phyloP scores from a whole-genome alignment of 768 basidiomycete genomes.

The Kwoniella dendrophila region DNA sequence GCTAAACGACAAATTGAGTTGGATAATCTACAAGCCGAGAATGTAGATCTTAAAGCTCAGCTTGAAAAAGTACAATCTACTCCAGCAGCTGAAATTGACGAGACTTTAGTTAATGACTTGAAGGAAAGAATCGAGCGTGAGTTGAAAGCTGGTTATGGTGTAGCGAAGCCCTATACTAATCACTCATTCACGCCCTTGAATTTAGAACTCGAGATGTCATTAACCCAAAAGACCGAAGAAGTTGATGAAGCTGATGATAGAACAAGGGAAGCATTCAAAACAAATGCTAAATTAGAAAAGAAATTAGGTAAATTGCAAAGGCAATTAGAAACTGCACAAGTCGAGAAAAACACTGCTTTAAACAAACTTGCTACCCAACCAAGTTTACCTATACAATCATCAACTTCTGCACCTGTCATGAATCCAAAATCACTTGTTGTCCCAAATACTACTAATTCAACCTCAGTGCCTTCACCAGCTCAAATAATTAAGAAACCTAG shows the following conservation, averaged over 20 bases:
- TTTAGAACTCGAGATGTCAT: conserved; percentile 39
- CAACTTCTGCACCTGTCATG: background rate
- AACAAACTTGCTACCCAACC: conserved; percentile 23
- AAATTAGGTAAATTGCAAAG: conserved; percentile 43
- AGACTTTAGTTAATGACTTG: conserved; percentile 12
- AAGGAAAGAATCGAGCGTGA: conserved; percentile 31
- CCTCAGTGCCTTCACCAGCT: background rate
- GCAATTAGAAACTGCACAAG: conserved; percentile 29
- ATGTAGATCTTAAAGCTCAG: conserved; percentile 2
- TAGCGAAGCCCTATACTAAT: too few relatives aligned
- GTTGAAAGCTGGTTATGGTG: too few relatives aligned
- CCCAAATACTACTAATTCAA: background rate
- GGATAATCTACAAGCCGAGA: conserved; percentile 5
- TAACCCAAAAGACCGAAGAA: conserved; percentile 41
- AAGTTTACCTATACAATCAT: background rate
- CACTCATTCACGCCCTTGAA: too few relatives aligned
- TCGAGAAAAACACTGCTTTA: conserved; percentile 36
- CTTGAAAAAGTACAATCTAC: conserved; percentile 4
- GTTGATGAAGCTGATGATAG: conserved; percentile 50
- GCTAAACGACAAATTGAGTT: conserved; percentile 2
- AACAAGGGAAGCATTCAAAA: conserved; percentile 39
- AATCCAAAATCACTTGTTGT: background rate
- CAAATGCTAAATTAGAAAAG: conserved; percentile 50
- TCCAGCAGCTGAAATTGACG: background rate
- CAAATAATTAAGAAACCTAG: background rate